Evolutionary conservation across 805 yeast genomes (phyloP), one percentile per base, ranked within the genome.

Genomic region (Kluyveromyces siamensis): DNA sequence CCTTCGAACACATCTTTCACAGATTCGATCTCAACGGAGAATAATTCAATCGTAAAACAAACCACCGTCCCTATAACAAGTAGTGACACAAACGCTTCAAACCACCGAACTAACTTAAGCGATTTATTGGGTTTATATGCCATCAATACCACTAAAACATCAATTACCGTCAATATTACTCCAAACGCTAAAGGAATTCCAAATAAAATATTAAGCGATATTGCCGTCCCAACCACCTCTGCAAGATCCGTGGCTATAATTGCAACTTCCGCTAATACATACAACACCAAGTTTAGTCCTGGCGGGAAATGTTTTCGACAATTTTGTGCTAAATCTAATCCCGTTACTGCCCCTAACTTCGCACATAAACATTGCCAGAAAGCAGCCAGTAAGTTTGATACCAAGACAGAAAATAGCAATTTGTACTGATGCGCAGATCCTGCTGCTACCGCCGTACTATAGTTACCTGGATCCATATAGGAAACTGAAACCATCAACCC

Each of bases 391-490:
- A 90, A 67, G 58, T 90, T 91, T 6, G 96, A 83, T 25, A 90
- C 67, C 36, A 89, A 69, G 17, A 91, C 77, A 19, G 90, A 81
- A 62, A 89, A 90, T 30, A 91, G 66, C 35, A 90, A 71, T 50
- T 85, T 83, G 64, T 83, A 91, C 55, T 83, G 79, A 63, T 84
- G 87, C 27, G 87, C 83, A 33, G 96, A 84, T n/a, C 96, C 96
- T 1, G 95, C 93, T 8, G 93, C 86, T 13, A 91, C 96, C 9
- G 93, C 95, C 1, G 97, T 87, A 37, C 96, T 84, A 67, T 90
- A 91, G 68, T 93, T 91, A 5, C 99, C 99, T 0, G 99, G 98
- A 59, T 91, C 98, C 88, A 93, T 87, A 65, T 90, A 93, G 0
- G 97, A 91, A 35, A 91, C 96, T 5, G 90, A 77, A 2, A 93